These are phyloP conservation scores for Datisca glomerata DNA, from an alignment of 306 rosid species.

Conservation along the genomic window DNA sequence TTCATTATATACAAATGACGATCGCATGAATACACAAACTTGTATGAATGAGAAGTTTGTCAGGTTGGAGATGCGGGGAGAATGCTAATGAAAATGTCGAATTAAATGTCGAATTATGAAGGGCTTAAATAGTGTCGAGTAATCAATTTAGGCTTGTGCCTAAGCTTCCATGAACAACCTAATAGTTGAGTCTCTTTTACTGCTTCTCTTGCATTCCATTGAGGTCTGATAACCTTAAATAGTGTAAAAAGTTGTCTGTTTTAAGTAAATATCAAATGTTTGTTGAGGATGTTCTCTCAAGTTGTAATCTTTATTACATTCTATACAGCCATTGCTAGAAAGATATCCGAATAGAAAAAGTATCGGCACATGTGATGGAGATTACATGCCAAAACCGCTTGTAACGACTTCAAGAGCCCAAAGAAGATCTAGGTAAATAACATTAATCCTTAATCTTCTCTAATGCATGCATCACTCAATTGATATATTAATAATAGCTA, in stretches of 20 bases:
- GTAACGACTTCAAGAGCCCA: slow-evolving; percentile 15
- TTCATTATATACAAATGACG: too few species aligned
- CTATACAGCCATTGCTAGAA: slow-evolving; percentile 38
- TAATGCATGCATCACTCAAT: slow-evolving; percentile 4
- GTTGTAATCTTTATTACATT: background rate
- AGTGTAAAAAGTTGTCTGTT: too few species aligned
- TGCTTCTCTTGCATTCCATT: background rate
- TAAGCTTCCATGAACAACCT: too few species aligned
- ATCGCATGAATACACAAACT: too few species aligned
- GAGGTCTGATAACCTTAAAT: too few species aligned
- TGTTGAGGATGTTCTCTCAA: background rate
- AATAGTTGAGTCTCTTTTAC: too few species aligned
- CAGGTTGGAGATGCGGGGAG: background rate
- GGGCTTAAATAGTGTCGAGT: too few species aligned
- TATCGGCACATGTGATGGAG: slow-evolving; percentile 17
- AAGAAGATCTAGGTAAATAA: slow-evolving; percentile 30
- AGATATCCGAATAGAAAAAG: slow-evolving; percentile 23
- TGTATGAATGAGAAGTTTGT: too few species aligned
- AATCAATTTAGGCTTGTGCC: too few species aligned
- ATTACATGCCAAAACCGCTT: slow-evolving; percentile 16
- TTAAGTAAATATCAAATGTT: background rate
- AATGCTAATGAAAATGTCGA: too few species aligned
- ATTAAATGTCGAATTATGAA: too few species aligned
- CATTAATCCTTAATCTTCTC: background rate
- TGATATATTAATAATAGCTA: too few species aligned